Evolutionary conservation across 1,284 basidiomycete genomes (phyloP).

Genomic region (Pseudozyma thailandica): DNA sequence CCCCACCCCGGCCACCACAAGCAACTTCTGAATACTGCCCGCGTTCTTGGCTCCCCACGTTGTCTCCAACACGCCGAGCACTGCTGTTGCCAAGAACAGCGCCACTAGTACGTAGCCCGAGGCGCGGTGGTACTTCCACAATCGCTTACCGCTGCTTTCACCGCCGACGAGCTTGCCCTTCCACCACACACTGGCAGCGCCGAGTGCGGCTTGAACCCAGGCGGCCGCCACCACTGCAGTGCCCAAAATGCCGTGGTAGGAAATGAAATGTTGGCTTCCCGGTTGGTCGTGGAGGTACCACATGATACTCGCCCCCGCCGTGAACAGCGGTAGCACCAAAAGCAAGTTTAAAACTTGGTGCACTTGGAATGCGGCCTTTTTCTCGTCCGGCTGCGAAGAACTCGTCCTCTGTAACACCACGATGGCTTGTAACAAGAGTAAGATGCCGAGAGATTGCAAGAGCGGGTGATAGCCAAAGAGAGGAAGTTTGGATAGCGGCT

Average conservation of each 20-base stretch:
- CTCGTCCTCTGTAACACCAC: conserved; percentile 55
- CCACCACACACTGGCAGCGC: conserved; percentile 55
- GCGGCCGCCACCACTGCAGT: conserved; percentile 30
- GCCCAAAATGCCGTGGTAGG: conserved; percentile 57
- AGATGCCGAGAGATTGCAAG: conserved; percentile 49
- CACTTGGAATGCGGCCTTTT: conserved; percentile 31
- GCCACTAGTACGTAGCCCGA: conserved; percentile 51
- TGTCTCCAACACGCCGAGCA: conserved; percentile 46
- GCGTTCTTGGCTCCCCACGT: conserved; percentile 42
- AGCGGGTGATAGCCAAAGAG: conserved; percentile 60
- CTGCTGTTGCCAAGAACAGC: conserved; percentile 41
- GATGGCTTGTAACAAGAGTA: conserved; percentile 51
- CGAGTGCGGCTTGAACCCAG: conserved; percentile 55
- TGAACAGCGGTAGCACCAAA: conserved; percentile 52
- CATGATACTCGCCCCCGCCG: conserved; percentile 57
- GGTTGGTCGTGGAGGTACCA: conserved; percentile 58
- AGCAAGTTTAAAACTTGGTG: conserved; percentile 52
- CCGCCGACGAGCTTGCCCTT: conserved; percentile 51
- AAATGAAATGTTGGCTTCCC: conserved; percentile 44
- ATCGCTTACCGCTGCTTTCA: conserved; percentile 27
- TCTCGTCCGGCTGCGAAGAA: conserved; percentile 11
- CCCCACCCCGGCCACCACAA: conserved; percentile 9
- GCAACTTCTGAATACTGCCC: conserved; percentile 1
- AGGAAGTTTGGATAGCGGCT: conserved; percentile 21
- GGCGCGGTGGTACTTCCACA: conserved; percentile 54